Conservation (phyloP, 1,284 basidiomycete genomes). For the Tilletia setariae region DNA sequence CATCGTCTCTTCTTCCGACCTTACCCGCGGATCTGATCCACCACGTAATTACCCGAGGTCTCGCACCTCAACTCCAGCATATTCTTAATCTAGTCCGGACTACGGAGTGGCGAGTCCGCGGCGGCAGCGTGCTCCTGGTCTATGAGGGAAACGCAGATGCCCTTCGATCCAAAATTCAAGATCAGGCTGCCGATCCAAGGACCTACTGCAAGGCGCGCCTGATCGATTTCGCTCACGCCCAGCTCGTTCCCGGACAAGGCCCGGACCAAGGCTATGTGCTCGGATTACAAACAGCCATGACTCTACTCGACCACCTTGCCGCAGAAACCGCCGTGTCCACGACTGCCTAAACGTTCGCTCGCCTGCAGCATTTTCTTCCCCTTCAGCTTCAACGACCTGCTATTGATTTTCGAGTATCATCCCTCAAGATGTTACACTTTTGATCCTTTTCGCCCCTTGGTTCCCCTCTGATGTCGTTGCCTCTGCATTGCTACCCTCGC, state of each 20-base stretch:
- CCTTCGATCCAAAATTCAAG: slow-evolving; percentile 55
- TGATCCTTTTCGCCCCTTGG: no score
- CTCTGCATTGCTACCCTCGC: no score
- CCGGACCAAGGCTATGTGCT: slow-evolving; percentile 73
- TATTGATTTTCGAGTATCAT: no score
- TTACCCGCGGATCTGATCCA: slow-evolving; percentile 52
- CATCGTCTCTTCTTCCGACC: background rate
- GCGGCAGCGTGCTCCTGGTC: slow-evolving; percentile 73
- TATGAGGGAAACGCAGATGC: slow-evolving; percentile 70
- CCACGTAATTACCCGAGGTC: slow-evolving; percentile 63
- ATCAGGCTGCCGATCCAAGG: slow-evolving; percentile 55
- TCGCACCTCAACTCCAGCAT: slow-evolving; percentile 55
- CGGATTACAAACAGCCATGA: slow-evolving; percentile 64
- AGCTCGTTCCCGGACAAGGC: slow-evolving; percentile 68
- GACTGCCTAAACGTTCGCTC: background rate
- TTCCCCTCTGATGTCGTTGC: no score
- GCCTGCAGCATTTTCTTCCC: background rate
- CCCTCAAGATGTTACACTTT: no score
- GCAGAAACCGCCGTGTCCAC: background rate
- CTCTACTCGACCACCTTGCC: background rate
- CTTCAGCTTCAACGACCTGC: background rate
- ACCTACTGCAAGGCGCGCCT: slow-evolving; percentile 62
- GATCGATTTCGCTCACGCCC: slow-evolving; percentile 92
- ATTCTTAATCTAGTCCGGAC: slow-evolving; percentile 61
- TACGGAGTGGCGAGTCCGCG: slow-evolving; percentile 76